Percentiles rank a stretch among this genome's conserved stretches.
Evolutionary conservation across 2,329 filamentous ascomycete genomes (phyloP).

Genomic region (Paracorniculantispora psalliotae): DNA sequence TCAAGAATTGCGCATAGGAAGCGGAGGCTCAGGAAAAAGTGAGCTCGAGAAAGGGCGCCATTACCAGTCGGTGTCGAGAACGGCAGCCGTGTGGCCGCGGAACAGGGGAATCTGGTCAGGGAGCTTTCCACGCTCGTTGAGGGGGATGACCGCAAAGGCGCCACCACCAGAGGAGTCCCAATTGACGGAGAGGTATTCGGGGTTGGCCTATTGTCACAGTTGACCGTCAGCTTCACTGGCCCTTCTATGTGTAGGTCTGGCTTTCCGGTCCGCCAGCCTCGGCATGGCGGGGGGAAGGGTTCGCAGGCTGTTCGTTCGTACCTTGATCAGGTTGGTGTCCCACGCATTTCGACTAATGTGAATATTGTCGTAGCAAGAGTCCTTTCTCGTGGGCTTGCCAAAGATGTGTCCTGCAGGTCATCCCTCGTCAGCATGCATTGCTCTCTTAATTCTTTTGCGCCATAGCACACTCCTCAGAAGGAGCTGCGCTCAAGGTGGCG

Average conservation of each 20-base stretch:
- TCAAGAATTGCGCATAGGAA: neutral
- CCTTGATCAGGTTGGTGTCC: constrained; percentile 98
- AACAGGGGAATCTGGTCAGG: constrained; percentile 93
- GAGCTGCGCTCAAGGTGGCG: too few species aligned
- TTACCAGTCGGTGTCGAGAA: constrained; percentile 96
- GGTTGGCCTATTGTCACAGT: constrained; percentile 66
- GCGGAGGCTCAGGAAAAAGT: too few species aligned
- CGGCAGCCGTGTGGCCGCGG: constrained; percentile 89
- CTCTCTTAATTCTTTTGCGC: too few species aligned
- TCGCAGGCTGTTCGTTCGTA: constrained; percentile 31
- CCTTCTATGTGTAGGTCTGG: neutral
- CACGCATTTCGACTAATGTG: constrained; percentile 97
- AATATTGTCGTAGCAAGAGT: constrained; percentile 97
- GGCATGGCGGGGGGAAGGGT: neutral
- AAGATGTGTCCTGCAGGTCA: constrained; percentile 80
- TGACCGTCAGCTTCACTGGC: constrained; percentile 19
- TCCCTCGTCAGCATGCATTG: constrained; percentile 21
- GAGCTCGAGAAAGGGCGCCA: too few species aligned
- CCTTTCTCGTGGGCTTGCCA: constrained; percentile 90
- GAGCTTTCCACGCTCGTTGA: constrained; percentile 82
- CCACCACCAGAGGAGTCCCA: constrained; percentile 96
- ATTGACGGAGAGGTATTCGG: constrained; percentile 93
- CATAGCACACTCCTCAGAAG: too few species aligned
- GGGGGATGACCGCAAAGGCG: constrained; percentile 91
- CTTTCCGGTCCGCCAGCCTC: too few species aligned